Percentiles rank a stretch among this genome's conserved stretches.
Conservation (phyloP, 768 basidiomycete genomes). For the Leccinum rimulosum region DNA sequence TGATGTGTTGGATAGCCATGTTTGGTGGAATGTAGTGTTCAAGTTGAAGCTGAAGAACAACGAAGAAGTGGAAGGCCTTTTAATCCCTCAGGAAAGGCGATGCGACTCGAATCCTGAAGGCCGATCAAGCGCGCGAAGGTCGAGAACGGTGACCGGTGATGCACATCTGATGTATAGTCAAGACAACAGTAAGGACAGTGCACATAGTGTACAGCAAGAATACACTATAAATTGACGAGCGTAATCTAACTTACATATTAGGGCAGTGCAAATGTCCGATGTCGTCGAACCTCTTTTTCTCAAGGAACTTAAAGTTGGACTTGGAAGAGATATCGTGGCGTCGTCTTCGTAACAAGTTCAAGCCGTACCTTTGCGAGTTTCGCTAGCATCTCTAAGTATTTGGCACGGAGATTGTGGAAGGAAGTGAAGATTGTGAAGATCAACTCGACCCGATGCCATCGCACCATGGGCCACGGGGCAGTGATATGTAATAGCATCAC, state of each 20-base stretch:
- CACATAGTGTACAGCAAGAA: slow-evolving; percentile 7
- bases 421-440: slow-evolving; percentile 1
- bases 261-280: no score
- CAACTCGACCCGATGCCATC: neutral
- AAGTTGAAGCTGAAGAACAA: neutral
- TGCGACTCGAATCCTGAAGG: neutral
- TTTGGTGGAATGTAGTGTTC: neutral
- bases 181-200: slow-evolving; percentile 9
- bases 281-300: no score
- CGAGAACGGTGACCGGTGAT: neutral
- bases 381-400: neutral
- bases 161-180: neutral
- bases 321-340: neutral
- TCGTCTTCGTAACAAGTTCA: neutral
- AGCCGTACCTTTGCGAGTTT: neutral
- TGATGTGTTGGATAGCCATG: slow-evolving; percentile 20
- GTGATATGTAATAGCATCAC: neutral
- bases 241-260: no score
- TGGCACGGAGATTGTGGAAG: neutral
- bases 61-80: neutral
- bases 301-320: neutral
- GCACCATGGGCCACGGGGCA: no score
- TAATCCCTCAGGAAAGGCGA: slow-evolving; percentile 1
- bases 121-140: neutral
- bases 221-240: neutral